Percentiles rank a stretch among this genome's conserved stretches.
Conservation (phyloP, 352 stramenopile genomes). For the Phytopythium helicoides region DNA sequence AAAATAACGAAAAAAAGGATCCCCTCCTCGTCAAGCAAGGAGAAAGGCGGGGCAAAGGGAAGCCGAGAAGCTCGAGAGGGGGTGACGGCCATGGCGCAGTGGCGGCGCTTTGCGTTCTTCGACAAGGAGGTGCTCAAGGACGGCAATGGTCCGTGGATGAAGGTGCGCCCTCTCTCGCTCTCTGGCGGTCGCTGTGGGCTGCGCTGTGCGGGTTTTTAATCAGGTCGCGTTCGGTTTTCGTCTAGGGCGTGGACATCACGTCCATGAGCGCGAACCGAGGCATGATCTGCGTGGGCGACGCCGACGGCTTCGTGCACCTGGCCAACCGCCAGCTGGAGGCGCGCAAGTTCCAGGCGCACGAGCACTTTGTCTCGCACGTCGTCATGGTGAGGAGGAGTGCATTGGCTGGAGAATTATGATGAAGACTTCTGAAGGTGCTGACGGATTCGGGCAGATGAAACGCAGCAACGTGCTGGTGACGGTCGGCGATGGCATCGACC, state of each 20-base stretch:
- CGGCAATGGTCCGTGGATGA: constrained; percentile 78
- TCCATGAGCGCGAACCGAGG: constrained; percentile 86
- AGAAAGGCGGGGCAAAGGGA: no score
- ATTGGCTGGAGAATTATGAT: no score
- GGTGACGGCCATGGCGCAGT: constrained; percentile 66
- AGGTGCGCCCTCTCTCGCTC: constrained; percentile 32
- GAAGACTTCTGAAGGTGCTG: no score
- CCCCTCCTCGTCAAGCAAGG: no score
- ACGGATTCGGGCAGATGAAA: constrained; percentile 89
- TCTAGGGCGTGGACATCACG: constrained; percentile 81
- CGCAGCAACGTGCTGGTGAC: constrained; percentile 86
- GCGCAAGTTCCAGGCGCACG: constrained; percentile 81
- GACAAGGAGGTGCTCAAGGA: constrained; percentile 88
- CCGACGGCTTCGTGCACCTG: constrained; percentile 80
- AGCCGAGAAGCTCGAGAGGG: not conserved
- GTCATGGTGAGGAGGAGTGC: constrained; percentile 79
- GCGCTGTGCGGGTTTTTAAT: not conserved
- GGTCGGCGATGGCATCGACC: constrained; percentile 84
- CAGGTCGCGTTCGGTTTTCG: not conserved
- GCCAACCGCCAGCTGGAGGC: constrained; percentile 80
- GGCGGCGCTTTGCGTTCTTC: constrained; percentile 89
- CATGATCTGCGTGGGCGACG: constrained; percentile 82
- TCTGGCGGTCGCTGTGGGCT: not conserved
- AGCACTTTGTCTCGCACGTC: constrained; percentile 86
- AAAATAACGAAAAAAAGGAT: no score